Conservation (phyloP, 495 filamentous ascomycete species). For the Extremus antarcticus region DNA sequence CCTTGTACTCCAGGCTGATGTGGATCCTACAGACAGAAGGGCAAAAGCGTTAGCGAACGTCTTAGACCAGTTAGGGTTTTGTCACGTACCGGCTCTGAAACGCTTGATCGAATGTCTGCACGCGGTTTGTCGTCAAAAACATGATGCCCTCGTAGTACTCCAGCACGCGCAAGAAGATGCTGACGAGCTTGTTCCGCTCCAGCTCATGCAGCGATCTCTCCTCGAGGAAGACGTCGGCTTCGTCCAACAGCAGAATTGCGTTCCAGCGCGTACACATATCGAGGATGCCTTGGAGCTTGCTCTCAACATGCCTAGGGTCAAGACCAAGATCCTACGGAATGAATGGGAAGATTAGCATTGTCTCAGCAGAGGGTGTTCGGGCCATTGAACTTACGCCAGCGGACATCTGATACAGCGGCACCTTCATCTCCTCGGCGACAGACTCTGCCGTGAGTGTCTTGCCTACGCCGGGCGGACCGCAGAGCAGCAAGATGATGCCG, state of each 20-base stretch:
- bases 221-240: constrained; percentile 60
- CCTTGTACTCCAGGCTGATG: constrained; percentile 33
- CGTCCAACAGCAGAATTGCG: constrained; percentile 47
- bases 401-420: constrained; percentile 33
- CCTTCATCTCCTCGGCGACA: constrained; percentile 32
- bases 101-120: constrained; percentile 31
- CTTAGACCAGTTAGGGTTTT: no score
- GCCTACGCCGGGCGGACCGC: constrained; percentile 31
- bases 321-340: constrained; percentile 33
- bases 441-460: constrained; percentile 34
- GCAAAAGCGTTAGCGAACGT: no score
- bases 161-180: constrained; percentile 41
- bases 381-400: no score
- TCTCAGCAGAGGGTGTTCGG: no score
- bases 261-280: constrained; percentile 34
- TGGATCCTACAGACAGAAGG: constrained; percentile 33
- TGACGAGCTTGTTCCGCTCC: constrained; percentile 33
- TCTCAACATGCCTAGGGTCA: constrained; percentile 27
- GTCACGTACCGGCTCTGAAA: no score
- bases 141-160: constrained; percentile 52
- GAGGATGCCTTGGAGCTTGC: constrained; percentile 30
- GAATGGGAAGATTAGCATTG: no score
- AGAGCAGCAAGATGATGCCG: constrained; percentile 32
- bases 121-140: constrained; percentile 40
- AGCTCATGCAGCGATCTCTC: constrained; percentile 29